Evolutionary conservation across 2,329 filamentous ascomycete genomes (phyloP), one percentile per base, ranked within the genome.

Genomic region (Ophiocordyceps robertsii): DNA sequence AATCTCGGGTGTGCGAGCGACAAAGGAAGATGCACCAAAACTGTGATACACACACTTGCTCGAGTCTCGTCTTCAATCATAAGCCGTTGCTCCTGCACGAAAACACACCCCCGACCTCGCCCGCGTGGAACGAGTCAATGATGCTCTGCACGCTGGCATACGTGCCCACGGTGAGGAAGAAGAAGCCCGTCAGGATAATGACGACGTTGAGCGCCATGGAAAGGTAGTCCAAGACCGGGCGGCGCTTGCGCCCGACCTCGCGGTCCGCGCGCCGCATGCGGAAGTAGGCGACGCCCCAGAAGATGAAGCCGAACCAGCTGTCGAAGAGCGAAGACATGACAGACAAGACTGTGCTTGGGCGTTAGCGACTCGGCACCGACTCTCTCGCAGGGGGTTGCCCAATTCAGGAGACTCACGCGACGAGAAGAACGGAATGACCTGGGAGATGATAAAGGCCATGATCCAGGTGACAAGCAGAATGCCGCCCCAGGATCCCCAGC

Each of bases 231-330:
- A 70, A 63, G 30, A 79, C 24, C 7, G 47, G 53, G 39, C 73
- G 76, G 30, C 73, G 66, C 2, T 63, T 65, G 47, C 67, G 71
- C 40, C 73, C 69, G 29, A 74, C 69, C 1, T 67, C 63, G 3
- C 70, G 56, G 7, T 85, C 81, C 1, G 74, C 81, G 17, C 65
- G 66, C 39, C 83, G 72, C 82, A 90, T 85, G 43, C 82, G 75
- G 55, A 88, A 74, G 56, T 86, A 90, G 1, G 84, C 84, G 1
- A 86, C 73, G 12, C 82, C 84, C 84, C 84, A 95, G 69, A 95
- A 95, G 56, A 95, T 94, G 69, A 95, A 95, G 21, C 89, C 89
- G 54, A 90, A 90, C 71, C 88, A 90, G 42, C 84, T 90, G 63
- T 95, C 87, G 56, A 95, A 95, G 1, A 95, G 73, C 4, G 86